Evolutionary conservation across 129 eudicot species (phyloP), one percentile per base, ranked within the genome.

Genomic region (Logfia minima): DNA sequence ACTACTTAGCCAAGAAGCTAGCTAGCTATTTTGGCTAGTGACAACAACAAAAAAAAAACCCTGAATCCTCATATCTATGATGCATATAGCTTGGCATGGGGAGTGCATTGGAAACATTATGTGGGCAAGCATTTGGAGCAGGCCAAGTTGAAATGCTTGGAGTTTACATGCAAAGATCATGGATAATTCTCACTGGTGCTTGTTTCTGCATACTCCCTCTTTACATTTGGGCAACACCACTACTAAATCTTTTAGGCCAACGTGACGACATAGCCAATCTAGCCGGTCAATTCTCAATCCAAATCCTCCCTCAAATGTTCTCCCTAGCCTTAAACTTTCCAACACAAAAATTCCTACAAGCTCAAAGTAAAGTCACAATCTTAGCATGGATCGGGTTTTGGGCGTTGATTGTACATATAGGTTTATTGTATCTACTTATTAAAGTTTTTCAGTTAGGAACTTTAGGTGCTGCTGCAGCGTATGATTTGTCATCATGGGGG

Each of bases 101-200:
- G 23, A 87, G 95, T 71, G 97, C 95, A 10, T 21, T 85, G 0
- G 92, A 92, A 63, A 92, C 97, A 0, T 82, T 87, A 29, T 92
- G 95, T 63, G 97, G 97, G 22, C 97, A 92, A 84, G 95, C 97
- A 0, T 92, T 31, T 18, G 97, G 97, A 8, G 97, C 97, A 23
- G 89, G 87, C 9, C 84, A 89, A 18, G 53, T 60, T 0, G 83
- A 83, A 4, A 82, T 85, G 97, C 86, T 92, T 26, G 97, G 97
- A 19, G 79, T 88, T 7, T 83, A 91, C 81, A 39, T 89, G 83
- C 97, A 91, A 78, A 83, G 87, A 71, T 85, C 97, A 16, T 87
- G 87, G 95, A 35, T 92, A 6, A 64, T 92, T 5, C 90, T 89
- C 62, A 77, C 53, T 4, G 18, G 13, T 45, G 53, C 53, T 10